Evolutionary conservation across 1,139 yeast species (phyloP).

Genomic region (Trichomonascaceae sp.): DNA sequence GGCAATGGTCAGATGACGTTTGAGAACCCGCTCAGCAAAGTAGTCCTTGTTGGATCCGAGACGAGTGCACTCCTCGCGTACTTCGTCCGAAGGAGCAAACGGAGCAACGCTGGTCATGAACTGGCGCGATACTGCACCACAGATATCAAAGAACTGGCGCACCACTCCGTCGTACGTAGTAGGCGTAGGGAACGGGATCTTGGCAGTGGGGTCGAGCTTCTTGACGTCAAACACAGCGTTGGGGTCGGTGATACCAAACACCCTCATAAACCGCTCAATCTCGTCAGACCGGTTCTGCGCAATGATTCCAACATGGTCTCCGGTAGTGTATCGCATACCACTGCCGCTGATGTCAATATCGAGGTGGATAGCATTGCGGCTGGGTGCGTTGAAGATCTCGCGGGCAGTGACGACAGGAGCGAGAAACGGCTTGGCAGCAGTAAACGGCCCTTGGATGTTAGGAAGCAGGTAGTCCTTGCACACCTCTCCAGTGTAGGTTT

Average conservation of each 20-base stretch:
- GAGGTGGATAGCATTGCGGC: conserved; percentile 76
- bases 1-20: conserved; percentile 55
- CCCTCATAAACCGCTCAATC: conserved; percentile 47
- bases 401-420: conserved; percentile 49
- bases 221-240: conserved; percentile 50
- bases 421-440: conserved; percentile 69
- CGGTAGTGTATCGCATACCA: conserved; percentile 77
- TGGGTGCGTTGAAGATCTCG: conserved; percentile 57
- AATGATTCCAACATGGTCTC: conserved; percentile 94
- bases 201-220: conserved; percentile 61
- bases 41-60: conserved; percentile 56
- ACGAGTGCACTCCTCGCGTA: conserved; percentile 38
- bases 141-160: conserved; percentile 78
- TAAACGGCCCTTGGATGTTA: conserved; percentile 63
- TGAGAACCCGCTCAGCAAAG: conserved; percentile 53
- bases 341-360: conserved; percentile 76
- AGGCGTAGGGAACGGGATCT: conserved; percentile 79
- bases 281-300: conserved; percentile 78
- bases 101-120: conserved; percentile 62
- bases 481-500: conserved; percentile 78
- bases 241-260: conserved; percentile 46
- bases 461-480: conserved; percentile 42
- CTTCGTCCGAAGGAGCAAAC: conserved; percentile 61
- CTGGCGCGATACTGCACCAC: conserved; percentile 91
- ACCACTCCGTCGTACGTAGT: conserved; percentile 79